Conservation (phyloP, 2,329 filamentous ascomycete genomes). For the Cadophora malorum region DNA sequence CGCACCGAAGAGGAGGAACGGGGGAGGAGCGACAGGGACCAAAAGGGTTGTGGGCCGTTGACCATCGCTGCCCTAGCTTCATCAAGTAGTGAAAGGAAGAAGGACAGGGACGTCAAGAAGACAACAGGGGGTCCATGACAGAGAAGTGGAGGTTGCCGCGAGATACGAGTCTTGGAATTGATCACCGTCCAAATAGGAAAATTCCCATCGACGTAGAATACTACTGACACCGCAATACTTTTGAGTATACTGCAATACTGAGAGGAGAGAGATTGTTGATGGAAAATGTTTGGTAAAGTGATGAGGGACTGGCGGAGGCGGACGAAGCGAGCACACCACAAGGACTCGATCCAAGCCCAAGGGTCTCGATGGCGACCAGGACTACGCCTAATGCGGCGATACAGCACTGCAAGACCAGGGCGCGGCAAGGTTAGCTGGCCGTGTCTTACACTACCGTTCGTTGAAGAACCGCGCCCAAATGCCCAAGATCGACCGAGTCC, state of each 20-base stretch:
- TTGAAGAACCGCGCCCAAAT: neutral
- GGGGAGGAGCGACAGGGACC: slow-evolving; percentile 12
- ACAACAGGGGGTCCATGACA: neutral
- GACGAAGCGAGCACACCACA: neutral
- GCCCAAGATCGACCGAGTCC: neutral
- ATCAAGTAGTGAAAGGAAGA: neutral
- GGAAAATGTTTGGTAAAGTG: neutral
- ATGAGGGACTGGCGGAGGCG: neutral
- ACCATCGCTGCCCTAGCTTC: slow-evolving; percentile 1
- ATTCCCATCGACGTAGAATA: neutral
- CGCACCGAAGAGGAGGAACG: slow-evolving; percentile 12
- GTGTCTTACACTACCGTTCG: slow-evolving; percentile 6
- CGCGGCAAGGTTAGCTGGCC: slow-evolving; percentile 1
- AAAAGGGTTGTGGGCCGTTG: neutral
- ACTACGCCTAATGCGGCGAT: neutral
- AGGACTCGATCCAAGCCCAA: slow-evolving; percentile 1
- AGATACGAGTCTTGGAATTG: neutral
- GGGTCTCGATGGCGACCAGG: neutral
- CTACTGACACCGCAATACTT: neutral
- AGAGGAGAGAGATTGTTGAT: neutral
- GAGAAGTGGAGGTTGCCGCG: neutral
- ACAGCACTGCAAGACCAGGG: slow-evolving; percentile 1
- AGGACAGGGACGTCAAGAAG: neutral
- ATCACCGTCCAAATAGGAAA: neutral
- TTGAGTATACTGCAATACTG: neutral